Evolutionary conservation across 2,329 filamentous ascomycete species (phyloP), one percentile per base, ranked within the genome.

Genomic region (Pyrenochaeta sp.): DNA sequence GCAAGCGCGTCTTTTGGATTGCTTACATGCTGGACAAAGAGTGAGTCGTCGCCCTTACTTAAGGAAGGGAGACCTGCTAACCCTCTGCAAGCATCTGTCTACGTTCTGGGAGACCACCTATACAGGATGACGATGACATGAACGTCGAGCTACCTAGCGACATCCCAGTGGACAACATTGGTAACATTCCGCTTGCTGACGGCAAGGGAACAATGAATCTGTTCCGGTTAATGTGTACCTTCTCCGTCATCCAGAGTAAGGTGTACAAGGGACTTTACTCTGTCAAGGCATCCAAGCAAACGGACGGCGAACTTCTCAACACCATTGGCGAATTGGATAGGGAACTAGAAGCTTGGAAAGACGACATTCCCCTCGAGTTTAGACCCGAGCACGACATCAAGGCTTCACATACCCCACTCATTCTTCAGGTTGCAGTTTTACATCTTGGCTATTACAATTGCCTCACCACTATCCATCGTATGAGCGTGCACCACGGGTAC

Each of bases 401-500:
- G 75, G 91, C 92, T 0, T 90, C 90, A 0, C 92, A 97, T 74
- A 96, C 92, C 0, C 93, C 94, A 0, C 82, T 98, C n/a, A 93
- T 98, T 17, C 81, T 99, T 17, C 94, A 98, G 62, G 87, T 99
- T 46, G 93, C 97, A 56, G 91, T 97, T 73, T 80, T 99, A 52
- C 95, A 99, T 75, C 96, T 99, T 68, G 89, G 92, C 1, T 99
- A 99, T 77, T 98, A 98, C 80, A 99, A 99, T 74, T 97, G 93
- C 67, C 79, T 99, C 45, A 97, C 94, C 0, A 99, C 95, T 0
- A 97, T 99, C 60, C 95, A 99, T 74, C 91, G 95, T 45, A 99
- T 98, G 95, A 96, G 92, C 36, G 90, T 98, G 27, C 95, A 98
- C 67, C 93, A 97, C 72, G 95, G 95, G 12, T 97, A 97, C 78